Percentiles rank a stretch among this genome's conserved stretches.
These are phyloP conservation scores for Arthrinium phaeospermum DNA, from an alignment of 2,329 filamentous ascomycete genomes.

Conservation along the genomic window DNA sequence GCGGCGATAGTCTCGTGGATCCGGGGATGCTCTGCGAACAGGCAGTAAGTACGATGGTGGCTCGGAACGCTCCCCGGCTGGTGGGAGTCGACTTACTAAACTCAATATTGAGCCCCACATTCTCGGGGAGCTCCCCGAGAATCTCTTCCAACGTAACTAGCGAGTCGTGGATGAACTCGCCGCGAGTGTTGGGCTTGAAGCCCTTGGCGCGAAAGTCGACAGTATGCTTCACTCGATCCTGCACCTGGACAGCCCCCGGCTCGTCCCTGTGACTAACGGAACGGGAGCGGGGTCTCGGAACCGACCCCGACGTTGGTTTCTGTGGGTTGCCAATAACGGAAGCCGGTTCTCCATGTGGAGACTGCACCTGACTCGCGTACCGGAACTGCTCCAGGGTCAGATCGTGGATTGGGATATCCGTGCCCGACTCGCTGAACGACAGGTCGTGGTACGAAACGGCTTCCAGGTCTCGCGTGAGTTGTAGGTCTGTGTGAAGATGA, in stretches of 20 bases:
- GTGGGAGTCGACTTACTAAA: conserved; percentile 39
- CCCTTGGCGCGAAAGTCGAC: conserved; percentile 45
- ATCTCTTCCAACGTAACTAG: conserved; percentile 46
- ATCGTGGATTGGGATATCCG: conserved; percentile 46
- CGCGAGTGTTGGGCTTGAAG: conserved; percentile 46
- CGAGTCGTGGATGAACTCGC: conserved; percentile 43
- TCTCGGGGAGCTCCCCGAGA: conserved; percentile 39
- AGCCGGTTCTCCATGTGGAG: conserved; percentile 23
- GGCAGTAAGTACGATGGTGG: background rate
- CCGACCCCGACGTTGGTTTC: background rate
- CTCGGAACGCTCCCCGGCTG: background rate
- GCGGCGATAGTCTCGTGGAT: conserved; percentile 44
- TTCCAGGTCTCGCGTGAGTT: conserved; percentile 46
- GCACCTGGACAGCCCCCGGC: conserved; percentile 28
- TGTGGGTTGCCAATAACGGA: background rate
- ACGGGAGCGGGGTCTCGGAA: conserved; percentile 16
- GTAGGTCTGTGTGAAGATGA: conserved; percentile 38
- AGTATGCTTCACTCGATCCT: conserved; percentile 44
- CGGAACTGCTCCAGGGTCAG: conserved; percentile 45
- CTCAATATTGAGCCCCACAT: conserved; percentile 46
- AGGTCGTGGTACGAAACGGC: conserved; percentile 50
- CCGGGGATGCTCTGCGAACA: conserved; percentile 44
- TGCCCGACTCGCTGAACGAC: conserved; percentile 47
- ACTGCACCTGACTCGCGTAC: conserved; percentile 35
- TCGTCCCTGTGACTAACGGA: conserved; percentile 18